These are phyloP conservation scores for Setomelanomma holmii DNA, from an alignment of 2,329 filamentous ascomycete species.

Conservation along the genomic window DNA sequence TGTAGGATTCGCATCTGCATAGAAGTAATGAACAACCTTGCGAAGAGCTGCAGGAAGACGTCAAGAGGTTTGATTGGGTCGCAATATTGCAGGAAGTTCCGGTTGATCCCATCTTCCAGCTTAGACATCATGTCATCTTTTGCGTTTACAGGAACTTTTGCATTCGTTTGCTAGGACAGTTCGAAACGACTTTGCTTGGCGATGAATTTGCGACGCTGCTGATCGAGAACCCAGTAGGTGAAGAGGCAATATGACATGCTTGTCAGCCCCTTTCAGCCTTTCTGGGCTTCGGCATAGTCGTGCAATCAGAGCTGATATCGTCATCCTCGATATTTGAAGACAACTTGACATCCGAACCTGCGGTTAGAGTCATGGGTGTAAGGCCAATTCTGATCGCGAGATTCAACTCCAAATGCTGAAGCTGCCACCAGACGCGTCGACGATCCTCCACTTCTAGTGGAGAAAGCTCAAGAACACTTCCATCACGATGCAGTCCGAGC, in stretches of 20 bases:
- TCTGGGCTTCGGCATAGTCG: conserved; percentile 44
- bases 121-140: conserved; percentile 35
- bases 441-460: conserved; percentile 65
- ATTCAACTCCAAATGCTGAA: conserved; percentile 62
- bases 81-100: conserved; percentile 46
- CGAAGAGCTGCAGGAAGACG: background rate
- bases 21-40: background rate
- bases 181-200: background rate
- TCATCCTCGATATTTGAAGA: conserved; percentile 61
- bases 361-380: conserved; percentile 49
- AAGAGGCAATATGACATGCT: conserved; percentile 54
- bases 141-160: background rate
- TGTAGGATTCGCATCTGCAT: background rate
- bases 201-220: conserved; percentile 28
- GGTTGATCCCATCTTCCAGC: conserved; percentile 48
- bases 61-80: conserved; percentile 10
- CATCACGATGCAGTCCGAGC: conserved; percentile 66
- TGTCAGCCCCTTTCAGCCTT: conserved; percentile 42
- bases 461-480: conserved; percentile 57
- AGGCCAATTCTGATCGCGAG: conserved; percentile 59
- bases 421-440: conserved; percentile 65
- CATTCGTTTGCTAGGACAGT: conserved; percentile 8
- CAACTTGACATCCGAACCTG: conserved; percentile 52
- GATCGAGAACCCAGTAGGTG: conserved; percentile 44
- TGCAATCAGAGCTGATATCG: conserved; percentile 43